These are phyloP conservation scores for Fusarium sororula DNA, from an alignment of 2,329 filamentous ascomycete species.

Conservation along the genomic window DNA sequence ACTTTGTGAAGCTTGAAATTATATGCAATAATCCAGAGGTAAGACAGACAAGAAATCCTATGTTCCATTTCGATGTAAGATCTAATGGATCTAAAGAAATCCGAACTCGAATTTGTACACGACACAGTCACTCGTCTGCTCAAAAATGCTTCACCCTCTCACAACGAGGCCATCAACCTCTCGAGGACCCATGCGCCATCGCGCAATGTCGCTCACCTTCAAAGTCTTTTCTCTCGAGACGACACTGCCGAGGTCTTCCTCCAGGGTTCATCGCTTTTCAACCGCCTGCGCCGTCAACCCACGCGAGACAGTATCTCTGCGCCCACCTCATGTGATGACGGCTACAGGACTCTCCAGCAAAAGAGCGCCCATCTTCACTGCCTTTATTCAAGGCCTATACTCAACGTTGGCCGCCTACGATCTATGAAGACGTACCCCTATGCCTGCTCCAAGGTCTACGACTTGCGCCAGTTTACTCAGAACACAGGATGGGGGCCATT, in stretches of 20 bases:
- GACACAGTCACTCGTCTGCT: constrained; percentile 57
- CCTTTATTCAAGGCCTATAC: constrained; percentile 70
- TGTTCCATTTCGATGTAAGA: too few species aligned
- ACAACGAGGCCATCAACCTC: constrained; percentile 42
- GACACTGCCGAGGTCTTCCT: constrained; percentile 69
- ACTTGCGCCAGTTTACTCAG: constrained; percentile 73
- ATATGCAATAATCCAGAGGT: constrained; percentile 50
- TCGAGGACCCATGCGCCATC: constrained; percentile 54
- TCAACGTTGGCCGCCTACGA: constrained; percentile 49
- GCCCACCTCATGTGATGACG: constrained; percentile 4
- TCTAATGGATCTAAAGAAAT: constrained; percentile 44
- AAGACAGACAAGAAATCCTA: constrained; percentile 1
- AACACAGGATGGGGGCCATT: constrained; percentile 77
- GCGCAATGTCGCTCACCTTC: constrained; percentile 57
- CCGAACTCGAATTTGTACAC: constrained; percentile 59
- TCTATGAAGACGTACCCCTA: constrained; percentile 61
- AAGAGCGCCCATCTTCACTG: constrained; percentile 76
- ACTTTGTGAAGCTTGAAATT: constrained; percentile 54
- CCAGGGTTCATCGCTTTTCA: constrained; percentile 70
- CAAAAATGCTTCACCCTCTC: constrained; percentile 51
- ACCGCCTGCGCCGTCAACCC: constrained; percentile 56
- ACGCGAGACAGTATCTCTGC: constrained; percentile 44
- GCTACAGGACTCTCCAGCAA: constrained; percentile 57
- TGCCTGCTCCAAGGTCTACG: constrained; percentile 76
- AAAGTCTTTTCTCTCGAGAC: constrained; percentile 55